Base-by-base conservation (phyloP, 2,329 filamentous ascomycete species). In the Gremmenia infestans region DNA sequence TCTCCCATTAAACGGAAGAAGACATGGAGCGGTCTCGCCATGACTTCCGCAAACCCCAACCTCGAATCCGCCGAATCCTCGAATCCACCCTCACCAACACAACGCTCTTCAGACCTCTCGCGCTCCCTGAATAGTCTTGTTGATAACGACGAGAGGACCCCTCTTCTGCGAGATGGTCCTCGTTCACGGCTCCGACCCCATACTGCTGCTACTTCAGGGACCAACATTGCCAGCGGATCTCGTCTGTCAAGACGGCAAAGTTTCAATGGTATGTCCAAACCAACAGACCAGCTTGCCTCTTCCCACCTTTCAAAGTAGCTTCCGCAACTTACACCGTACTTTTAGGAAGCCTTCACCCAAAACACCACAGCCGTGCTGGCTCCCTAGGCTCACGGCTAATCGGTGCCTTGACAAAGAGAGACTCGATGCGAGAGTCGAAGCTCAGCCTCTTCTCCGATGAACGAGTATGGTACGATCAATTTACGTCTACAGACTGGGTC, bases 391-490 rank as follows among this genome's bases (percentile, higher is more conserved):
- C 79, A 42, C 81, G 87, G 17, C 75, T 89, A 23, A 81, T 81
- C 57, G 81, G 80, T 57, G 86, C 82, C 52, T 75, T 89, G 39
- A 61, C 57, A 55, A 64, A 65, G 49, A 72, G 70, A 25, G 60
- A 66, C 17, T 60, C 63, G 3, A 65, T 86, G 72, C 72, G 78
- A 59, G 84, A 87, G 60, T 86, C 85, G 49, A 88, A 86, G 66
- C 75, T 78, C 36, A 86, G 83, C 4, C 73, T 88, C 9, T 86
- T 84, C 64, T 77, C 86, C 50, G 89, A 97, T 68, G 91, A 97
- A 64, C 86, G 94, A 58, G 88, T 95, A 9, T 97, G 94, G 94
- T 97, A 97, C 73, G 94, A 99, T 76, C 94, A 99, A 73, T 96
- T 96, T 68, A 96, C 91, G 5, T 96, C 90, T 6, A 97, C 91